Evolutionary conservation across 768 basidiomycete genomes (phyloP), one percentile per base, ranked within the genome.

Genomic region (Kwoniella heveanensis): DNA sequence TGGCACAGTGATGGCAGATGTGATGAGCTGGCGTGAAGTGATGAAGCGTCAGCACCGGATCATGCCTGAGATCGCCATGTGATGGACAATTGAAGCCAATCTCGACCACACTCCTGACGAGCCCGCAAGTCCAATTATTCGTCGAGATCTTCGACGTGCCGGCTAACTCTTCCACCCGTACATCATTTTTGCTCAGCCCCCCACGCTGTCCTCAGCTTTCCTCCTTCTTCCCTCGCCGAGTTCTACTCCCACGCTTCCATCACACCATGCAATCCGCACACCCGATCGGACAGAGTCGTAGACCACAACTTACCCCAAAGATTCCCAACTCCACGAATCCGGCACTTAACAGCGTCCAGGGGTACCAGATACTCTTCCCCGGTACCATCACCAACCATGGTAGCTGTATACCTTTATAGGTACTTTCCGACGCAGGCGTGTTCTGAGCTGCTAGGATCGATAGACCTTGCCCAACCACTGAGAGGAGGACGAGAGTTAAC

Each of bases 341-440:
- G 2, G 91, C 89, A 4, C 90, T 93, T n/a, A 92, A 81, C 69
- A 98, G 85, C 2, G 92, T 92, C 96, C 96, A 99, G 50, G 95
- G 95, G 66, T 88, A 87, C 79, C 88, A 91, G 29, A 92, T 71
- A 71, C 88, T 88, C 46, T 85, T 84, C 15, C 92, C 93, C 4
- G 93, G 93, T 12, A 90, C 83, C 63, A 94, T 82, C 6, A 88
- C 87, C 72, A 95, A 83, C 81, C 89, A 94, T 29, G 88, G 86
- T 27, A 80, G 69, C 44, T 67, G 60, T 26, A 53, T 54, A 30
- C 68, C 64, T 24, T 52, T 49, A 21, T 26, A n/a, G 30, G 51
- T 47, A 4, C 51, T 51, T 13, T 55, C 50, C 1, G 30, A 60
- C 54, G 55, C 24, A 32, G 61, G 36, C 3, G 66, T 36, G 60